A percentile compares a stretch with the other conserved stretches of the same genome.
phyloP scores from a whole-genome alignment of 352 stramenopile species.

The Phytopythium kandeliae region DNA sequence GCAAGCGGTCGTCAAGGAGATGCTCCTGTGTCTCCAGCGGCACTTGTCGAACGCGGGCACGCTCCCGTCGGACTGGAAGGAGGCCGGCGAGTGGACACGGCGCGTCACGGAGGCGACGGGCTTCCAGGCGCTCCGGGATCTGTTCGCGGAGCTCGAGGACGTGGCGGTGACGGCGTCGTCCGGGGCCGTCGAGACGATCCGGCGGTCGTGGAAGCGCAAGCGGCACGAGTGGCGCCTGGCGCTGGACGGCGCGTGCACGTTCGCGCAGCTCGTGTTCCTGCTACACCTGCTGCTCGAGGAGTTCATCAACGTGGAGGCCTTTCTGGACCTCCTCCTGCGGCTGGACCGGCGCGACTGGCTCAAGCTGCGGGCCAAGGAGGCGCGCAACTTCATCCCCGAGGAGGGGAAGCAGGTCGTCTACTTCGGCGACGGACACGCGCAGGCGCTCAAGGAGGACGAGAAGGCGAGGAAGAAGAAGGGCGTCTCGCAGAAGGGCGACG shows the following conservation, averaged over 20 bases:
- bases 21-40: constrained; percentile 55
- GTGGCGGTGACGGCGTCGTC: constrained; percentile 32
- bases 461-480: constrained; percentile 75
- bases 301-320: constrained; percentile 74
- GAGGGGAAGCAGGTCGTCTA: constrained; percentile 59
- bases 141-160: constrained; percentile 61
- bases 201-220: constrained; percentile 69
- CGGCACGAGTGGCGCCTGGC: constrained; percentile 67
- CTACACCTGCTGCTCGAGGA: constrained; percentile 69
- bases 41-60: constrained; percentile 57
- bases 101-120: constrained; percentile 25
- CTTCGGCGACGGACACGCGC: constrained; percentile 69
- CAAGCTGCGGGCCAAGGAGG: constrained; percentile 67
- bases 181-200: constrained; percentile 48
- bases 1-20: constrained; percentile 38
- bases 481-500: constrained; percentile 67
- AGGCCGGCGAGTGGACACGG: constrained; percentile 29
- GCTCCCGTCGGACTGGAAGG: constrained; percentile 40
- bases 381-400: constrained; percentile 74
- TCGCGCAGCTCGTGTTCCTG: constrained; percentile 65
- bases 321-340: constrained; percentile 67
- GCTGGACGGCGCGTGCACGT: constrained; percentile 58
- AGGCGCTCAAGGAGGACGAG: constrained; percentile 75
- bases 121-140: constrained; percentile 26
- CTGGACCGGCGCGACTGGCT: constrained; percentile 76